Evolutionary conservation across 1,284 basidiomycete genomes (phyloP).

Genomic region (Volvariella surrecta): DNA sequence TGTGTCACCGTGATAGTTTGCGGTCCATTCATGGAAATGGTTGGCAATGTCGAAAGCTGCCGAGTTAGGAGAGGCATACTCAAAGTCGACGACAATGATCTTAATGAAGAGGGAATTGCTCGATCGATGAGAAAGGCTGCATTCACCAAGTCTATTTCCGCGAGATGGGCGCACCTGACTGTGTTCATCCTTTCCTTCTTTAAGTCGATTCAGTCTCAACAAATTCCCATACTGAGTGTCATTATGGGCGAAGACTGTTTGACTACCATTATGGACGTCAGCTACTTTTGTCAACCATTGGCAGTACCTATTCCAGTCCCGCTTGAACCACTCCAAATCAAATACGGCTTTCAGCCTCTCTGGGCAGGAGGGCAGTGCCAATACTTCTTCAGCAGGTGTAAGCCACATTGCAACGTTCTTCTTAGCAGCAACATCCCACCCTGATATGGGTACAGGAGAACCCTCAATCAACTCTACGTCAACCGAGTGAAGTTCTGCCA

Average conservation of each 20-base stretch:
- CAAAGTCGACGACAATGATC: constrained; percentile 94
- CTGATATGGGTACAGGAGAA: constrained; percentile 27
- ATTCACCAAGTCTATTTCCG: not conserved
- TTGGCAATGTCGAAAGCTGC: constrained; percentile 92
- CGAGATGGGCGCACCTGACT: constrained; percentile 43
- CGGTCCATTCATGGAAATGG: constrained; percentile 94
- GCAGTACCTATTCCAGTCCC: constrained; percentile 62
- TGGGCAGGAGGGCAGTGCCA: constrained; percentile 42
- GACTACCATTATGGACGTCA: constrained; percentile 42
- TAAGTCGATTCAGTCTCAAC: constrained; percentile 56
- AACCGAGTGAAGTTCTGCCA: constrained; percentile 91
- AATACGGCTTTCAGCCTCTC: constrained; percentile 36
- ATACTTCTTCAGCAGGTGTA: constrained; percentile 50
- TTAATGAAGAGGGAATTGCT: constrained; percentile 20
- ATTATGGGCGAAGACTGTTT: constrained; percentile 79
- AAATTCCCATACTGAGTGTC: constrained; percentile 93
- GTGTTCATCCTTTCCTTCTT: constrained; percentile 50
- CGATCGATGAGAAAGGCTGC: constrained; percentile 7
- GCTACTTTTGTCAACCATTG: constrained; percentile 60
- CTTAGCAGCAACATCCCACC: constrained; percentile 49
- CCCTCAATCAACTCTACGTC: constrained; percentile 65
- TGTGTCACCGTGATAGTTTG: constrained; percentile 72
- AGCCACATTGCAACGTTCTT: constrained; percentile 63
- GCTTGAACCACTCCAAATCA: constrained; percentile 55
- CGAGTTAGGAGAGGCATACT: constrained; percentile 86